phyloP scores from a whole-genome alignment of 495 filamentous ascomycete genomes.

The Xylaria sp. region DNA sequence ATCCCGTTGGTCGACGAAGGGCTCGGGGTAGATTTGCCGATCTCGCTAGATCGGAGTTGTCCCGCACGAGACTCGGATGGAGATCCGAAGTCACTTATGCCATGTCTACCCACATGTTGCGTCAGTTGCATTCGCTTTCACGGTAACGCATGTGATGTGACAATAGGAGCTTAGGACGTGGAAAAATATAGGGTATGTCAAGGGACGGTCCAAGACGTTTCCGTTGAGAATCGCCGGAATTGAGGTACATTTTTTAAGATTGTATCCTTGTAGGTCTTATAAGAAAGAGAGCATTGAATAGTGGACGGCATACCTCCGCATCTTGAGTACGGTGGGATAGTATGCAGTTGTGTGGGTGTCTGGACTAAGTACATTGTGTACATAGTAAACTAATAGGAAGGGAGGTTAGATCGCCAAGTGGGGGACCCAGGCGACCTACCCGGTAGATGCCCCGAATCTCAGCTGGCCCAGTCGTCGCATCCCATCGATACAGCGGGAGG shows the following conservation, averaged over 20 bases:
- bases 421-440: neutral
- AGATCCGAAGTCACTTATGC: neutral
- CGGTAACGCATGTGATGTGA: neutral
- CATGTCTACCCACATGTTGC: neutral
- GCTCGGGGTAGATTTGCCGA: conserved; percentile 16
- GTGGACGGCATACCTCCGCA: no score
- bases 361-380: no score
- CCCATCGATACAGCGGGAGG: neutral
- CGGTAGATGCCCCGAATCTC: neutral
- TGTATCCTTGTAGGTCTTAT: neutral
- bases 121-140: neutral
- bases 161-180: neutral
- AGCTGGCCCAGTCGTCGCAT: neutral
- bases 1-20: neutral
- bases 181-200: neutral
- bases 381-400: no score
- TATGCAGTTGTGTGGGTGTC: no score
- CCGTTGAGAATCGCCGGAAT: neutral
- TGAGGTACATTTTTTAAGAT: neutral
- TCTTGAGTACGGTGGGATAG: no score
- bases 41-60: conserved; percentile 24
- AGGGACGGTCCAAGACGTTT: neutral
- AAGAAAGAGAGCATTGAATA: neutral
- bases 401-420: no score
- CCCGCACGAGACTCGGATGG: conserved; percentile 17